Evolutionary conservation across 2,329 filamentous ascomycete genomes (phyloP), one percentile per base, ranked within the genome.

Genomic region (Neoarthrinium moseri): DNA sequence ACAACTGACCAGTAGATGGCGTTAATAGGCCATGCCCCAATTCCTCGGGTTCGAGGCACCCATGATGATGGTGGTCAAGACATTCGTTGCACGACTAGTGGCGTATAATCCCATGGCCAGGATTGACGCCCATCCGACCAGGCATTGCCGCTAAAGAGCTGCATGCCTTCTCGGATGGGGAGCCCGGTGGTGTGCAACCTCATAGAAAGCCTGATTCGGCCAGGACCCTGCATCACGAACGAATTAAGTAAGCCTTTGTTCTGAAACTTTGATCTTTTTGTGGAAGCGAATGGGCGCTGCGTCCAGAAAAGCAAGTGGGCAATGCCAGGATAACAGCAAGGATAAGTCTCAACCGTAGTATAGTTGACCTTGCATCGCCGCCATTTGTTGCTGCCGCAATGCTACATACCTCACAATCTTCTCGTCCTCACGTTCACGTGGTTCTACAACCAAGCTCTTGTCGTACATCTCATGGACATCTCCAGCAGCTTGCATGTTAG

Each of bases 381-480:
- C 51, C 43, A 56, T 52, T 21, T 57, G 56, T 23, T 56, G 56
- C 46, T 58, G 50, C 51, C 51, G 55, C 48, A 59, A 55, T 54
- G 58, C 43, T 53, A 77, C 81, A 61, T 84, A 95, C 91, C 94
- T 95, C 65, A 96, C 92, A 77, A 99, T 97, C 79, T 97, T 97
- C 73, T 99, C 94, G 64, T 99, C 94, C 73, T 99, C 94, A 60
- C 94, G 82, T 74, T 99, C 94, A 60, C 94, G 82, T 52, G 94
- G 94, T 67, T 99, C 94, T 50, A 99, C 85, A 61, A 86, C 80
- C 71, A 99, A 75, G 71, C 91, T 96, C 77, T 91, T 91, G 69
- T 97, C 91, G 74, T 97, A 99, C 94, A 97, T 97, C 75, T 97
- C 92, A 67, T 97, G 91, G 52, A 99, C 94, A 66, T 97, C 92